phyloP scores from a whole-genome alignment of 106 monocot species.

The Agapanthus africanus region DNA sequence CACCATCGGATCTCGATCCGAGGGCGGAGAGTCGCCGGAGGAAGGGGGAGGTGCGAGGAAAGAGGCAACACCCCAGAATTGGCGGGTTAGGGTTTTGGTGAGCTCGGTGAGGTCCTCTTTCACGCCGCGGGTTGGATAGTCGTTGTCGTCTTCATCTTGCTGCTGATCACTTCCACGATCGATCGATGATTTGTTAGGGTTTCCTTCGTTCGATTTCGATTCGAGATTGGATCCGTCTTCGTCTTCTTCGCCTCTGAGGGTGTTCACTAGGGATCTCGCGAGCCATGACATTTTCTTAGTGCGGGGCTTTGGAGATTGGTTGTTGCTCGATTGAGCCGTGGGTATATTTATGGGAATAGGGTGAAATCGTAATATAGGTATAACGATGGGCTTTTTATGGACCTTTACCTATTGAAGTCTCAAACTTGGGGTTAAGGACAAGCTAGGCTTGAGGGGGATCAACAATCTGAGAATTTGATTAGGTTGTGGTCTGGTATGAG shows the following conservation, averaged over 20 bases:
- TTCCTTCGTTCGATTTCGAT: background rate
- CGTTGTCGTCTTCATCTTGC: background rate
- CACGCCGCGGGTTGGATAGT: conserved; percentile 45
- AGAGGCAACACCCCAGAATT: conserved; percentile 84
- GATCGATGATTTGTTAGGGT: background rate
- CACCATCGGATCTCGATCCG: conserved; percentile 7
- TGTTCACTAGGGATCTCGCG: conserved; percentile 55
- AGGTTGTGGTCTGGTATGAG: too few relatives aligned
- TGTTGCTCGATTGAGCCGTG: background rate
- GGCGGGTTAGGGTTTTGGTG: conserved; percentile 70
- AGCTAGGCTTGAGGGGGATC: too few relatives aligned
- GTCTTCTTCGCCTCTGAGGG: conserved; percentile 25
- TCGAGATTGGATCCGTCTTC: background rate
- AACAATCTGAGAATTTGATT: too few relatives aligned
- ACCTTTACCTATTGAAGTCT: too few relatives aligned
- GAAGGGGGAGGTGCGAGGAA: conserved; percentile 82
- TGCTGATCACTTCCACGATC: background rate
- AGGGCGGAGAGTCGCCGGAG: background rate
- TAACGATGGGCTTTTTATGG: too few relatives aligned
- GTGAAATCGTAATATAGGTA: too few relatives aligned
- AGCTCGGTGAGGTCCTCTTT: conserved; percentile 90
- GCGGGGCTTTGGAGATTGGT: background rate
- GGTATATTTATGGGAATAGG: background rate
- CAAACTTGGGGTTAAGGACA: too few relatives aligned
- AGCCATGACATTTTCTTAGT: conserved; percentile 70